Evolutionary conservation across 805 yeast genomes (phyloP), one percentile per base, ranked within the genome.

Genomic region (Barnettozyma californica): DNA sequence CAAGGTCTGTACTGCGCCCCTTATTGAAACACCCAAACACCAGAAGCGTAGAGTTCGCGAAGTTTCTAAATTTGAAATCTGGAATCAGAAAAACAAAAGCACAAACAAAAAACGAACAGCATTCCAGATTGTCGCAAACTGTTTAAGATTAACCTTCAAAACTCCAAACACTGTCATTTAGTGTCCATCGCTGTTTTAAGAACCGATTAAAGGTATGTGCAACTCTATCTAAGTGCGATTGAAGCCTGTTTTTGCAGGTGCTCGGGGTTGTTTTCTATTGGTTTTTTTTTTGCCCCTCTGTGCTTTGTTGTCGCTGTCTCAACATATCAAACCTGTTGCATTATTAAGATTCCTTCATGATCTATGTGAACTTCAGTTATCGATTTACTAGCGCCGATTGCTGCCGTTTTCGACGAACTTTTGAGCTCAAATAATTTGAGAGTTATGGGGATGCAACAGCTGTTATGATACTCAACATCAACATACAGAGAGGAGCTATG

Each of bases 61-160:
- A 37, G 35, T 16, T 41, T 41, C 25, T 41, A 20, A 41, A 31
- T 41, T 41, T 41, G 39, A 34, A 34, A 43, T 34, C 45, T 34
- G 31, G 33, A 43, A 21, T 36, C 34, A 29, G 35, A 41, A 41
- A 41, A 37, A 37, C 21, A 43, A 43, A 43, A 33, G 19, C 33
- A 43, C 39, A 33, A 42, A 33, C 27, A 34, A 33, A 43, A 34
- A 33, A 11, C 37, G 35, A 34, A 13, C 44, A 41, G 31, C 20
- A 16, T 27, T 27, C 43, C 33, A 29, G 33, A 29, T 41, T 16
- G 25, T 23, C 33, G 38, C 3, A 41, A 41, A 41, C 29, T 27
- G 37, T 31, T 41, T 29, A 31, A 29, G 10, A 20, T 18, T 35
- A 16, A 21, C 8, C 38, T 19, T 14, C 21, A 35, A 35, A 35